Evolutionary conservation across 441 rosid genomes (phyloP).

Genomic region (Gossypium laxum): DNA sequence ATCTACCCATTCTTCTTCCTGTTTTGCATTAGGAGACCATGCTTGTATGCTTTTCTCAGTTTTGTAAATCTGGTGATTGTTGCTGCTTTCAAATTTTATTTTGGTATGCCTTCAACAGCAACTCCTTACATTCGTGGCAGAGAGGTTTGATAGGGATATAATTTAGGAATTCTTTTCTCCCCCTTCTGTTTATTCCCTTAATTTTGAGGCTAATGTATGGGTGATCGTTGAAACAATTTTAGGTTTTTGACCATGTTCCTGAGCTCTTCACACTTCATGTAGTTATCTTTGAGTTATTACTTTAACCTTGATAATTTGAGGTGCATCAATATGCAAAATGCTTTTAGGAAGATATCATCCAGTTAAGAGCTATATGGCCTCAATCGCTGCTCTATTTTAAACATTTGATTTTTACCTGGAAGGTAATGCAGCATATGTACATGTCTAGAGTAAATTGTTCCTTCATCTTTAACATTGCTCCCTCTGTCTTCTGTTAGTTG

Average conservation of each 20-base stretch:
- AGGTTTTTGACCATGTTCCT: too few species aligned
- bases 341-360: slow-evolving; percentile 87
- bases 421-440: too few species aligned
- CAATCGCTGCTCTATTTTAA: slow-evolving; percentile 69
- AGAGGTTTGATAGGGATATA: slow-evolving; percentile 60
- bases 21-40: slow-evolving; percentile 22
- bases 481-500: slow-evolving; percentile 22
- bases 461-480: slow-evolving; percentile 38
- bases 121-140: slow-evolving; percentile 49
- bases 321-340: slow-evolving; percentile 75
- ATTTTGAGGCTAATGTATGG: slow-evolving; percentile 24
- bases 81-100: slow-evolving; percentile 47
- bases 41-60: slow-evolving; percentile 23
- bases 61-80: slow-evolving; percentile 29
- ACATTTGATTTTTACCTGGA: too few species aligned
- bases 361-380: slow-evolving; percentile 79
- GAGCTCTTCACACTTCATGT: too few species aligned
- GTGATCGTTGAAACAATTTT: slow-evolving; percentile 30
- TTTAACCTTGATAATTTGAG: slow-evolving; percentile 50
- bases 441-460: slow-evolving; percentile 72
- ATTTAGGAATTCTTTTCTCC: too few species aligned
- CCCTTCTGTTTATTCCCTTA: too few species aligned
- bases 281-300: slow-evolving; percentile 33
- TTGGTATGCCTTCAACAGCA: slow-evolving; percentile 63
- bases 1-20: slow-evolving; percentile 12